Evolutionary conservation across 2,329 filamentous ascomycete species (phyloP).

Genomic region (Alternaria infectoria): DNA sequence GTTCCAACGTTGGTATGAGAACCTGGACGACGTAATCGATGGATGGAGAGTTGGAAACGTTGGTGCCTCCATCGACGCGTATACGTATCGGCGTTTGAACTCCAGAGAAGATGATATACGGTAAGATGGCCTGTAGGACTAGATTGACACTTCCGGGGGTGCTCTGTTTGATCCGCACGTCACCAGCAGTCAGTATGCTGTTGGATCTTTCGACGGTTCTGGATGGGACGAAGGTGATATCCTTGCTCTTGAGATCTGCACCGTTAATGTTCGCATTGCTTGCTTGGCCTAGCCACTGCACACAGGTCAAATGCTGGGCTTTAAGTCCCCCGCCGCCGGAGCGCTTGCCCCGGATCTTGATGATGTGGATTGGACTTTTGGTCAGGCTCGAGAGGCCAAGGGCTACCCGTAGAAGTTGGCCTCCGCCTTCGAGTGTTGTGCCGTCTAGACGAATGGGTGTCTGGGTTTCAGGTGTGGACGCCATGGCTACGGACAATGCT

Average conservation of each 20-base stretch:
- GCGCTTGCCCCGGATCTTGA: constrained; percentile 61
- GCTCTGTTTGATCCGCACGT: constrained; percentile 45
- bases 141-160: constrained; percentile 62
- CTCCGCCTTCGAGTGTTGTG: constrained; percentile 66
- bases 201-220: background rate
- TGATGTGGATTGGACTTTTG: constrained; percentile 57
- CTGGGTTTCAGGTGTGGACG: constrained; percentile 1
- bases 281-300: constrained; percentile 59
- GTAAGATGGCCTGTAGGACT: constrained; percentile 65
- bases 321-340: constrained; percentile 62
- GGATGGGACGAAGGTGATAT: constrained; percentile 47
- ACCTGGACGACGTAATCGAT: constrained; percentile 64
- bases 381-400: constrained; percentile 62
- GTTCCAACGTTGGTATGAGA: constrained; percentile 59
- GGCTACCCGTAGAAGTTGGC: constrained; percentile 65
- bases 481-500: constrained; percentile 5
- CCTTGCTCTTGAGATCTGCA: constrained; percentile 51
- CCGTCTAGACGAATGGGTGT: constrained; percentile 55
- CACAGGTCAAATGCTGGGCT: constrained; percentile 62
- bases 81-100: constrained; percentile 39
- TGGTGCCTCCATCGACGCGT: constrained; percentile 63
- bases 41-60: constrained; percentile 61
- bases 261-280: constrained; percentile 54
- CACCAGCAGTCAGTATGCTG: constrained; percentile 8
- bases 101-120: constrained; percentile 59